Percentiles rank a stretch among this genome's conserved stretches.
These are phyloP conservation scores for Penicillium sp. DNA, from an alignment of 2,329 filamentous ascomycete species.

Conservation along the genomic window DNA sequence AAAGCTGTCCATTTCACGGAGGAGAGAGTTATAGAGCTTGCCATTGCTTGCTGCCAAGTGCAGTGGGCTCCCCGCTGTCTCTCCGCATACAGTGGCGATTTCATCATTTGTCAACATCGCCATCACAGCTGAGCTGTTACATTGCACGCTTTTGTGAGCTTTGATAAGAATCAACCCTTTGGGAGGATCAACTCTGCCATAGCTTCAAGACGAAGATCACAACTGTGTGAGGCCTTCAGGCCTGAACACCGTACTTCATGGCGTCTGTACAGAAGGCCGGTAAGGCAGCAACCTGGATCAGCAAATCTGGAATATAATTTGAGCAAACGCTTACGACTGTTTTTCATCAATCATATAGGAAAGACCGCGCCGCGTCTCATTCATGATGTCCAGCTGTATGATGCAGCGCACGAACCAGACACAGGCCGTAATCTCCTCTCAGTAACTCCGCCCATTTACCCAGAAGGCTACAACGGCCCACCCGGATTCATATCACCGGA, in stretches of 20 bases:
- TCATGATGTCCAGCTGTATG: conserved; percentile 45
- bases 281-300: conserved; percentile 18
- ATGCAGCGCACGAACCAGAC: conserved; percentile 41
- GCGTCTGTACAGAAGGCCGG: conserved; percentile 32
- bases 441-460: conserved; percentile 54
- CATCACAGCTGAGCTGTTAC: neutral
- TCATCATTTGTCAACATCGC: conserved; percentile 8
- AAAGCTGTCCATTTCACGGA: neutral
- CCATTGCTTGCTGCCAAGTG: conserved; percentile 20
- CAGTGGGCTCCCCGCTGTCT: conserved; percentile 27
- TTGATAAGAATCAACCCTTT: neutral
- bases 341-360: conserved; percentile 31
- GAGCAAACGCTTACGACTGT: conserved; percentile 1
- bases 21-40: conserved; percentile 14
- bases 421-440: conserved; percentile 56
- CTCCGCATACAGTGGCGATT: conserved; percentile 15
- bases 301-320: neutral
- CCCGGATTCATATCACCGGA: conserved; percentile 35
- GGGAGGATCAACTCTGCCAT: neutral
- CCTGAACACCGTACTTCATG: conserved; percentile 24
- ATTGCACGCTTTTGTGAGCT: conserved; percentile 3
- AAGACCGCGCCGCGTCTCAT: conserved; percentile 52
- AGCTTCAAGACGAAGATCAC: neutral
- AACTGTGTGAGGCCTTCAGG: neutral
- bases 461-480: conserved; percentile 32